Evolutionary conservation across 495 filamentous ascomycete genomes (phyloP), one percentile per base, ranked within the genome.

Genomic region (Symbiotaphrina buchneri): DNA sequence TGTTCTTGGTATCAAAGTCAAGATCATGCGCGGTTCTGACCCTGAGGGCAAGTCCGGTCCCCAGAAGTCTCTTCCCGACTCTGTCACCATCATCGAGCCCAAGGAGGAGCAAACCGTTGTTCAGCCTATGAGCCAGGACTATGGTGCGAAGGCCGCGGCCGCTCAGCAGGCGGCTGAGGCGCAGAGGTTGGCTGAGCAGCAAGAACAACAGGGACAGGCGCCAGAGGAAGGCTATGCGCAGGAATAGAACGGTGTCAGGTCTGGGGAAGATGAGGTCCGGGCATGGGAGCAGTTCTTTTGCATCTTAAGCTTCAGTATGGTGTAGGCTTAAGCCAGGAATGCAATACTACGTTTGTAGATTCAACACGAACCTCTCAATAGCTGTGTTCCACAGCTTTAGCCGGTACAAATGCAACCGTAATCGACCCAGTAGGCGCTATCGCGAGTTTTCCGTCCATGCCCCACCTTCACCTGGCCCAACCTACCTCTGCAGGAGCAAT

Each of bases 21-120:
- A 97, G 83, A 97, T 97, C 65, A 97, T 97, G 87, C 87, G 87
- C 56, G 90, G 90, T 50, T 87, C 77, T 49, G 87, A 97, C 64
- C 87, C 90, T 51, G 87, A 97, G 64, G 85, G 85, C 70, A 97
- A 97, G 73, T 67, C 76, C 48, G 90, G 90, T 42, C 82, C 85
- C 39, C 74, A 79, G 58, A 94, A 95, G 68, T 74, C 83, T 42
- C 74, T 97, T 35, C 87, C 87, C 41, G 87, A 97, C 59, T 78
- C 81, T 53, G 87, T 97, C 54, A 94, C 83, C 50, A 81, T 97
- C 63, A 92, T 94, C 59, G 90, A 95, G 70, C 87, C 87, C 58
- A 97, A 97, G 76, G 87, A 95, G 59, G 87, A 97, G 69, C 67
- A 78, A 43, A 72, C 74, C 47, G 74, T 93, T 38, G 71, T 90